A percentile compares a stretch with the other conserved stretches of the same genome.
Evolutionary conservation across 2,329 filamentous ascomycete species (phyloP).

Genomic region (Neopestalotiopsis sp.): DNA sequence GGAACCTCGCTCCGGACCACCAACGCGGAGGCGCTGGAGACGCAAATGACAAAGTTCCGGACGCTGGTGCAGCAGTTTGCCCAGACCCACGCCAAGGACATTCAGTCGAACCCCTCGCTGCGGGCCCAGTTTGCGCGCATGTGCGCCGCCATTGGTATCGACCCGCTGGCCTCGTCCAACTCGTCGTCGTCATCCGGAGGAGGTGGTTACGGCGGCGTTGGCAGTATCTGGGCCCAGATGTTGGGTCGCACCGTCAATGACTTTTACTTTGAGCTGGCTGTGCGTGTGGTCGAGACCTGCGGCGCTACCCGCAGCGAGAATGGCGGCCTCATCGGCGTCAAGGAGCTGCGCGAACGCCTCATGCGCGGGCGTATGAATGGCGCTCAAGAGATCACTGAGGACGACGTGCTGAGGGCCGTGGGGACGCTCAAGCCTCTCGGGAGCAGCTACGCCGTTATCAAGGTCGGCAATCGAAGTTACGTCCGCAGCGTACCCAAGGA

Average conservation of each 20-base stretch:
- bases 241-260: constrained; percentile 92
- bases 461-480: constrained; percentile 82
- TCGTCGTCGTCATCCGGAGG: constrained; percentile 63
- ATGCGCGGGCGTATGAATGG: constrained; percentile 76
- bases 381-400: constrained; percentile 81
- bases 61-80: constrained; percentile 95
- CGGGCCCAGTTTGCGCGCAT: constrained; percentile 97
- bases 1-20: constrained; percentile 83
- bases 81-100: constrained; percentile 91
- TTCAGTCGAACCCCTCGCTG: constrained; percentile 92
- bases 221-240: constrained; percentile 90
- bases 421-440: constrained; percentile 86
- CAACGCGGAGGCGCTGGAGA: constrained; percentile 85
- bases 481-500: constrained; percentile 94
- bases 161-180: constrained; percentile 77
- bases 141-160: constrained; percentile 96
- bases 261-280: constrained; percentile 97
- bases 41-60: constrained; percentile 95
- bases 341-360: constrained; percentile 79
- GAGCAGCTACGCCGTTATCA: constrained; percentile 83
- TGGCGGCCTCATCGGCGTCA: constrained; percentile 85
- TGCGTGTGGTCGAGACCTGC: constrained; percentile 94
- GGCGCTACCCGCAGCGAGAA: constrained; percentile 86
- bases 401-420: constrained; percentile 90
- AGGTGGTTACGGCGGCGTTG: constrained; percentile 56